Percentiles rank a stretch among this genome's conserved stretches.
These are phyloP conservation scores for Blastocystis sp. DNA, from an alignment of 352 stramenopile species.

Conservation along the genomic window DNA sequence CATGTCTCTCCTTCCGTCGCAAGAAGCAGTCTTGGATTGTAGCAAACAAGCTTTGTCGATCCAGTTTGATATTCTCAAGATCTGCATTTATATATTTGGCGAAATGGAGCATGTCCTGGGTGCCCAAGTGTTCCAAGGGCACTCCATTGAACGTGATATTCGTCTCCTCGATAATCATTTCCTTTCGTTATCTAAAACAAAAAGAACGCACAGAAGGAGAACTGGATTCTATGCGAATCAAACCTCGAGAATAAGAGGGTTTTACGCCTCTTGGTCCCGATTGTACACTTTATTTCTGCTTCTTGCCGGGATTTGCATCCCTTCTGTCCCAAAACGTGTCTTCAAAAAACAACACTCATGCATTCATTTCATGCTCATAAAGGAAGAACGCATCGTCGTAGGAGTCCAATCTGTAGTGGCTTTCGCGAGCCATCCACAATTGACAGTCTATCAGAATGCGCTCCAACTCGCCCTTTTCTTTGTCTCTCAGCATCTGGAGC, in stretches of 20 bases:
- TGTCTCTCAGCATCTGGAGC: neutral
- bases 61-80: neutral
- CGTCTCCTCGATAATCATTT: slow-evolving; percentile 24
- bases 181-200: neutral
- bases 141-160: slow-evolving; percentile 61
- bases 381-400: neutral
- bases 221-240: neutral
- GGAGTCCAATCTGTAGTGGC: neutral
- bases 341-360: too few relatives aligned
- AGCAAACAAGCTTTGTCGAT: slow-evolving; percentile 59
- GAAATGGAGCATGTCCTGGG: slow-evolving; percentile 58
- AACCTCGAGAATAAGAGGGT: neutral
- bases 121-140: slow-evolving; percentile 40
- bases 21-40: slow-evolving; percentile 52
- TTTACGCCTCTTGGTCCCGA: too few relatives aligned
- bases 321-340: too few relatives aligned
- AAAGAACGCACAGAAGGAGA: neutral
- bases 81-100: slow-evolving; percentile 40
- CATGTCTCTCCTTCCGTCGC: slow-evolving; percentile 39
- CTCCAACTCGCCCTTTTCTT: neutral
- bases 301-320: too few relatives aligned
- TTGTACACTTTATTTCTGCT: too few relatives aligned
- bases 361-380: neutral
- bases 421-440: neutral
- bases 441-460: neutral